These are phyloP conservation scores for Wickerhamomyces sp. DNA, from an alignment of 1,139 yeast species.

Conservation along the genomic window DNA sequence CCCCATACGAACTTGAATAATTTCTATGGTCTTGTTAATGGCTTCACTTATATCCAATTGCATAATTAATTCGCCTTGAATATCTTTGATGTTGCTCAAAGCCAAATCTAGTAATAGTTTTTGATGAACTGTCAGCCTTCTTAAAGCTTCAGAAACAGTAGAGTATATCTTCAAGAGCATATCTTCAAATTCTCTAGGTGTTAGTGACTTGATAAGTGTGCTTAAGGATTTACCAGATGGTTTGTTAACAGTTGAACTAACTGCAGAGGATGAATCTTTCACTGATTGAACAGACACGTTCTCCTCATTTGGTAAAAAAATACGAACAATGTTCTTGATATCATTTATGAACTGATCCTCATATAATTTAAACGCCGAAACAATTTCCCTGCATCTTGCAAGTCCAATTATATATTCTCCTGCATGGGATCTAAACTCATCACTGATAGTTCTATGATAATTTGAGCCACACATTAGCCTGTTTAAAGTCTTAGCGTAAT, in stretches of 20 bases:
- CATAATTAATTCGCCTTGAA: constrained; percentile 38
- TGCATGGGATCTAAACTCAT: constrained; percentile 36
- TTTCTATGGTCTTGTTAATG: constrained; percentile 60
- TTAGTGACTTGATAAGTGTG: constrained; percentile 53
- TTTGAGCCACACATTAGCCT: constrained; percentile 33
- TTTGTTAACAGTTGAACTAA: constrained; percentile 13
- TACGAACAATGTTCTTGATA: constrained; percentile 67
- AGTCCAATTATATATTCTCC: constrained; percentile 49
- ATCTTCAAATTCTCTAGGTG: constrained; percentile 68
- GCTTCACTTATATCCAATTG: constrained; percentile 57
- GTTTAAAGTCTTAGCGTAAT: constrained; percentile 45
- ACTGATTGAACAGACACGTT: constrained; percentile 13
- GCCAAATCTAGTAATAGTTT: constrained; percentile 73
- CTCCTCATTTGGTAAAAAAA: constrained; percentile 49
- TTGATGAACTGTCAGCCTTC: constrained; percentile 75
- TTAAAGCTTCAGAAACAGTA: constrained; percentile 63
- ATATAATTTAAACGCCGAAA: constrained; percentile 60
- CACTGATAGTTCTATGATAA: constrained; percentile 21
- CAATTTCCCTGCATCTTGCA: constrained; percentile 58
- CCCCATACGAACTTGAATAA: constrained; percentile 73
- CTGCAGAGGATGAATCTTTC: constrained; percentile 19
- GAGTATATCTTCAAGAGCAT: constrained; percentile 64
- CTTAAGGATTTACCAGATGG: constrained; percentile 40
- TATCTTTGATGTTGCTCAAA: constrained; percentile 43
- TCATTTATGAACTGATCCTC: constrained; percentile 67